These are phyloP conservation scores for Citrus reticulata DNA, from an alignment of 345 rosid genomes.

Conservation along the genomic window DNA sequence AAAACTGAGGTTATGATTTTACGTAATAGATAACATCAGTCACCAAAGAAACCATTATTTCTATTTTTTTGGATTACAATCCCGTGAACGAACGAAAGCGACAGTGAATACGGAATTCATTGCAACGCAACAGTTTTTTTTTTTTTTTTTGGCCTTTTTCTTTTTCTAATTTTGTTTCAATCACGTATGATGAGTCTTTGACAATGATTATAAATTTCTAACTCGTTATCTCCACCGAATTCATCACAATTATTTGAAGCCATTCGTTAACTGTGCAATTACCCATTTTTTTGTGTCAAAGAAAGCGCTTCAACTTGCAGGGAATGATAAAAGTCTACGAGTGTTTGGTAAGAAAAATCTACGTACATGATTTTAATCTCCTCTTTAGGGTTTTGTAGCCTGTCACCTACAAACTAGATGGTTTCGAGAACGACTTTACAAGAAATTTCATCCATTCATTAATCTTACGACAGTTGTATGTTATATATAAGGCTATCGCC, in stretches of 20 bases:
- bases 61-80: too few relatives aligned
- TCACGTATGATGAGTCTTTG: neutral
- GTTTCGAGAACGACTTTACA: neutral
- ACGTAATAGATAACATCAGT: too few relatives aligned
- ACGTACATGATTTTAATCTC: neutral
- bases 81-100: too few relatives aligned
- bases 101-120: too few relatives aligned
- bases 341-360: neutral
- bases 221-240: conserved; percentile 3
- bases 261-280: neutral
- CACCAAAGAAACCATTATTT: too few relatives aligned
- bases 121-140: too few relatives aligned
- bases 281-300: neutral
- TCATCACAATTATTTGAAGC: neutral
- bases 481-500: too few relatives aligned
- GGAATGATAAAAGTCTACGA: neutral
- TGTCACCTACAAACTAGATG: neutral
- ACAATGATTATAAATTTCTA: neutral
- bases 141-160: too few relatives aligned
- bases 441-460: neutral
- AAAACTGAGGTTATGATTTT: too few relatives aligned
- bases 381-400: neutral
- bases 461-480: too few relatives aligned
- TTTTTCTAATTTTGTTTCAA: too few relatives aligned
- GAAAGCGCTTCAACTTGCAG: neutral